Evolutionary conservation across 1,284 basidiomycete genomes (phyloP).

Genomic region (Cryptococcus sp.): DNA sequence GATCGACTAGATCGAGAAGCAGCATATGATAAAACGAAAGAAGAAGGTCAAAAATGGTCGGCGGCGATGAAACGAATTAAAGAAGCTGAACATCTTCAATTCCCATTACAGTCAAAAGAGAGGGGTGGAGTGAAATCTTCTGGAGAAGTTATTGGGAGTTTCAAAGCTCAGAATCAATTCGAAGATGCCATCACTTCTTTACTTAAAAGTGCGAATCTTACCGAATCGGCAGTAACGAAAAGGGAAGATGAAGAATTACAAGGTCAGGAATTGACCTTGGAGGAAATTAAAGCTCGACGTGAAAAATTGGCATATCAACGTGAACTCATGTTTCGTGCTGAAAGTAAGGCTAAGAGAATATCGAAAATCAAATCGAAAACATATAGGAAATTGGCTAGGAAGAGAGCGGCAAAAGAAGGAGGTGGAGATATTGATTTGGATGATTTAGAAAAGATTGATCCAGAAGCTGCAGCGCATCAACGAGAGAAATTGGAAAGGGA

Average conservation of each 20-base stretch:
- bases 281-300: constrained; percentile 76
- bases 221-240: constrained; percentile 69
- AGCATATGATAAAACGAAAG: constrained; percentile 87
- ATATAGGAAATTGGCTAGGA: constrained; percentile 79
- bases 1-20: constrained; percentile 88
- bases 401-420: constrained; percentile 61
- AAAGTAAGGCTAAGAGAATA: constrained; percentile 83
- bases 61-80: constrained; percentile 83
- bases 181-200: constrained; percentile 74
- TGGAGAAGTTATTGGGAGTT: constrained; percentile 49
- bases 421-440: constrained; percentile 46
- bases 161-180: constrained; percentile 74
- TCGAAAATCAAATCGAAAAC: constrained; percentile 96
- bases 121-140: constrained; percentile 43
- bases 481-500: constrained; percentile 68
- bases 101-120: constrained; percentile 78
- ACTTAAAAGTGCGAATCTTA: constrained; percentile 69
- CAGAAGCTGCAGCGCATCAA: constrained; percentile 58
- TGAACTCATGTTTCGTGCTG: constrained; percentile 90
- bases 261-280: constrained; percentile 62
- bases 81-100: constrained; percentile 87
- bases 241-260: constrained; percentile 79
- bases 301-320: constrained; percentile 80
- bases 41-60: constrained; percentile 91
- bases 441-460: constrained; percentile 49